Conservation (phyloP, 495 filamentous ascomycete genomes). For the Podospora pseudocomata region DNA sequence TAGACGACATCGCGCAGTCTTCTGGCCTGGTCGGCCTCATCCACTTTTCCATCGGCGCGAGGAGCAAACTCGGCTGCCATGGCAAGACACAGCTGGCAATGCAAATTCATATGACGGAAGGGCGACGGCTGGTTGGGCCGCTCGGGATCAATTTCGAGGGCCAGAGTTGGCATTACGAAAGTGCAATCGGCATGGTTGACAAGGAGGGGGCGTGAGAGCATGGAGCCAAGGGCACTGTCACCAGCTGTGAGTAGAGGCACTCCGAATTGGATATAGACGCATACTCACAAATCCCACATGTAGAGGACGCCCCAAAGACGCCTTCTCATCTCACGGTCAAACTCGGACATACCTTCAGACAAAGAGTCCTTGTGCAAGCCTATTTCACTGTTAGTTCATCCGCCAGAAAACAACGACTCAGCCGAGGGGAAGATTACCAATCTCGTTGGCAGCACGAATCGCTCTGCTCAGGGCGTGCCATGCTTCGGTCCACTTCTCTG, state of each 20-base stretch:
- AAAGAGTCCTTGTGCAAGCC: slow-evolving; percentile 45
- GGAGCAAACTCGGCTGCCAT: slow-evolving; percentile 22
- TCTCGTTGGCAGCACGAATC: slow-evolving; percentile 51
- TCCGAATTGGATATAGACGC: not conserved
- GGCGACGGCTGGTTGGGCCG: slow-evolving; percentile 40
- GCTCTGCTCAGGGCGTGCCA: slow-evolving; percentile 48
- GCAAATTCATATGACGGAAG: slow-evolving; percentile 41
- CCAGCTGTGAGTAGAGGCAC: not conserved
- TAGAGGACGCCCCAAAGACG: slow-evolving; percentile 44
- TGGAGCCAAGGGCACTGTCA: slow-evolving; percentile 37
- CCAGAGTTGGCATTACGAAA: slow-evolving; percentile 37
- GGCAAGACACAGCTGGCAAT: slow-evolving; percentile 34
- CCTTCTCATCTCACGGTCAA: slow-evolving; percentile 43
- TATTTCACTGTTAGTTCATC: slow-evolving; percentile 22
- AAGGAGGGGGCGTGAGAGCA: slow-evolving; percentile 37
- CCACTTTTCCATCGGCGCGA: slow-evolving; percentile 6
- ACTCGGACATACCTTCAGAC: slow-evolving; percentile 40
- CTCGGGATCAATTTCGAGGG: slow-evolving; percentile 35
- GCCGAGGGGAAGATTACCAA: slow-evolving; percentile 33
- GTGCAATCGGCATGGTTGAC: slow-evolving; percentile 37
- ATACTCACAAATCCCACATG: slow-evolving; percentile 39
- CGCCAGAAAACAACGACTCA: not conserved
- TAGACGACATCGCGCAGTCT: slow-evolving; percentile 33
- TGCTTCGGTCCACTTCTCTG: slow-evolving; percentile 49
- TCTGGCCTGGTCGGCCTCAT: slow-evolving; percentile 15